Base-by-base conservation (phyloP, 2,329 filamentous ascomycete species). In the Hypoxylon sp. region DNA sequence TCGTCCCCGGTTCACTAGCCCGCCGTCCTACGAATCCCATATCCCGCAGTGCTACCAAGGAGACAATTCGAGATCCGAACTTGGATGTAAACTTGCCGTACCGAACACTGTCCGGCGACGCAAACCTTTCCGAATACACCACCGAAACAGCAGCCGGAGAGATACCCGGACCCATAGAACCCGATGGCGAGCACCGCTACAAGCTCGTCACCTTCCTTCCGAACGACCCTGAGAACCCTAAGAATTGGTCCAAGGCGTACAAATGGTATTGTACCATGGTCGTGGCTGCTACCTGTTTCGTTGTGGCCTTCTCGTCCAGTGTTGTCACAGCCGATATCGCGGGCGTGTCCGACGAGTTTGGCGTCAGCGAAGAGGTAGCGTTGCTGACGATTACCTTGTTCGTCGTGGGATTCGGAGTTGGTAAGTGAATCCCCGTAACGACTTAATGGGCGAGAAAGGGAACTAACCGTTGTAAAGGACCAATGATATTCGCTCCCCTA, bases 211-310 rank as follows among this genome's bases (percentile, higher is more conserved):
- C 90, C 0, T 97, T 96, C 76, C 87, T 85, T 3, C 85, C 90
- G 2, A 82, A 89, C 65, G 93, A 96, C 77, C 87, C 88, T 0
- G 91, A 90, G 71, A 95, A 95, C 75, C 93, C 93, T 0, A 95
- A 95, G 85, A 96, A 95, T 79, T 96, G 92, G 92, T 89, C 86
- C 63, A 94, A 93, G 79, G 83, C 81, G 0, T 91, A 84, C 79
- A 96, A 95, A 81, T 95, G 93, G 92, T 93, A 91, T 76, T 91
- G 89, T 76, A 97, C 94, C 25, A 94, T 97, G 91, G 89, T 93
- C 14, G 93, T 97, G 0, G 92, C 94, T 1, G 70, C 88, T 22
- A 92, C 91, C 1, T 93, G 91, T 76, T 93, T 94, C 76, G 90
- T 92, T 44, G 91, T 93, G 49, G 90, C 91, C 0, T 89, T 93